phyloP scores from a whole-genome alignment of 2,329 filamentous ascomycete genomes.

The Penicillium corylophilum region DNA sequence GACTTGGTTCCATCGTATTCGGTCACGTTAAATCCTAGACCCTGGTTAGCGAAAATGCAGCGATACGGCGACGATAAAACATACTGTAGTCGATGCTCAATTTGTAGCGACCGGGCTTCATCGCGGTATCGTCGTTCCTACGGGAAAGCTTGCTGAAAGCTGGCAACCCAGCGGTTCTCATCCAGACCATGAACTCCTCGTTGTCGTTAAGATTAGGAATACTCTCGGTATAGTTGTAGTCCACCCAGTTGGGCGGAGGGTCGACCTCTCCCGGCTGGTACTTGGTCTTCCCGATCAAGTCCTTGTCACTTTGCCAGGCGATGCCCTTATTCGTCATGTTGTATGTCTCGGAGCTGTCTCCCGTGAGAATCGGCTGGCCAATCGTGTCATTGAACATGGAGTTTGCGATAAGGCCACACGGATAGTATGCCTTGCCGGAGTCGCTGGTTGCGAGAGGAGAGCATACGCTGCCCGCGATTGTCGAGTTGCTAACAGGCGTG shows the following conservation, averaged over 20 bases:
- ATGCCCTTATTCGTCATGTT: constrained; percentile 75
- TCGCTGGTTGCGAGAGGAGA: constrained; percentile 62
- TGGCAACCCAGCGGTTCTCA: constrained; percentile 92
- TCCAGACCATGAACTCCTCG: constrained; percentile 96
- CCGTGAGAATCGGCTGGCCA: constrained; percentile 56
- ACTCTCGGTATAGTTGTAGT: constrained; percentile 66
- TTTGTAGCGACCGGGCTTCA: constrained; percentile 71
- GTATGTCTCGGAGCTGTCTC: constrained; percentile 61
- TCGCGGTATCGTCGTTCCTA: constrained; percentile 69
- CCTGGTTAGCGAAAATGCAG: constrained; percentile 11
- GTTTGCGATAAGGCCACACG: constrained; percentile 94
- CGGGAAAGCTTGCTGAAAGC: constrained; percentile 91
- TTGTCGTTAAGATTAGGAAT: constrained; percentile 72
- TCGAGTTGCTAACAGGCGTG: constrained; percentile 56
- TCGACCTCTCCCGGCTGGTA: constrained; percentile 67
- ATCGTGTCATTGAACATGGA: constrained; percentile 97
- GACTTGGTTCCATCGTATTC: constrained; percentile 85
- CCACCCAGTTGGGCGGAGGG: constrained; percentile 83
- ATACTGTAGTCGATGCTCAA: constrained; percentile 76
- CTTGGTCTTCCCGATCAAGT: constrained; percentile 70
- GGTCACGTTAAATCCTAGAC: constrained; percentile 73
- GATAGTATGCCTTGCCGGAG: constrained; percentile 74
- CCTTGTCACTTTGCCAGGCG: constrained; percentile 80
- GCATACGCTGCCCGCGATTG: constrained; percentile 70
- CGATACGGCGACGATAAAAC: constrained; percentile 36